A percentile compares a stretch with the other conserved stretches of the same genome.
These are phyloP conservation scores for Saccharomyces jurei DNA, from an alignment of 805 yeast genomes.

Conservation along the genomic window DNA sequence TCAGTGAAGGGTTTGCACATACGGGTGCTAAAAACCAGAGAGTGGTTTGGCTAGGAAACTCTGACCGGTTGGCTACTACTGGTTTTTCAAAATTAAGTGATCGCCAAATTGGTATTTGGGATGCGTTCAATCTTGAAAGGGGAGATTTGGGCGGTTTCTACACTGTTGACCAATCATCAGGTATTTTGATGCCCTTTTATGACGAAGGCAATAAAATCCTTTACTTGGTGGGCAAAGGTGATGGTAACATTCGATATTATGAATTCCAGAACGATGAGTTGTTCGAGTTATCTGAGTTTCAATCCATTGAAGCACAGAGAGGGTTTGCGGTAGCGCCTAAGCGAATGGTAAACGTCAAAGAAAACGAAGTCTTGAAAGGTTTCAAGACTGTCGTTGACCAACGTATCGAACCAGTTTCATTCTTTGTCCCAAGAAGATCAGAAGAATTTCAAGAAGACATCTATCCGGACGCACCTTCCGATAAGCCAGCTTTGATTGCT, in stretches of 20 bases:
- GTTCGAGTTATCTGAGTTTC: conserved; percentile 78
- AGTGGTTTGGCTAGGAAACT: conserved; percentile 82
- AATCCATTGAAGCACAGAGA: conserved; percentile 88
- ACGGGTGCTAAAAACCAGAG: conserved; percentile 87
- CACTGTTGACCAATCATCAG: conserved; percentile 82
- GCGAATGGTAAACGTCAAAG: conserved; percentile 64
- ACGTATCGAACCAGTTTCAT: conserved; percentile 82
- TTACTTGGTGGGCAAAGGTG: conserved; percentile 94
- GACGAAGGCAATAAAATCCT: conserved; percentile 75
- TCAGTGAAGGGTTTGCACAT: conserved; percentile 84
- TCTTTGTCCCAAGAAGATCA: conserved; percentile 87
- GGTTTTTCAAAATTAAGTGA: conserved; percentile 91
- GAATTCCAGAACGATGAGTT: conserved; percentile 83
- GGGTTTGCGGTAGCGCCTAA: conserved; percentile 91
- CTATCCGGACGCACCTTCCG: conserved; percentile 84
- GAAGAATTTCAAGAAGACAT: conserved; percentile 90
- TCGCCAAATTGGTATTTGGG: conserved; percentile 94
- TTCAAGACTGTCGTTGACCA: conserved; percentile 85
- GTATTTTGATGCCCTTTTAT: conserved; percentile 84
- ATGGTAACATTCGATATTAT: conserved; percentile 90
- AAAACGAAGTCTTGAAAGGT: conserved; percentile 74
- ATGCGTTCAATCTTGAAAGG: conserved; percentile 55
- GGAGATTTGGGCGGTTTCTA: conserved; percentile 90
- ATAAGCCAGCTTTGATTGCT: conserved; percentile 68
- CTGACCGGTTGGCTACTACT: conserved; percentile 80